A percentile compares a stretch with the other conserved stretches of the same genome.
Conservation (phyloP, 768 basidiomycete genomes). For the Scleroderma bovista region DNA sequence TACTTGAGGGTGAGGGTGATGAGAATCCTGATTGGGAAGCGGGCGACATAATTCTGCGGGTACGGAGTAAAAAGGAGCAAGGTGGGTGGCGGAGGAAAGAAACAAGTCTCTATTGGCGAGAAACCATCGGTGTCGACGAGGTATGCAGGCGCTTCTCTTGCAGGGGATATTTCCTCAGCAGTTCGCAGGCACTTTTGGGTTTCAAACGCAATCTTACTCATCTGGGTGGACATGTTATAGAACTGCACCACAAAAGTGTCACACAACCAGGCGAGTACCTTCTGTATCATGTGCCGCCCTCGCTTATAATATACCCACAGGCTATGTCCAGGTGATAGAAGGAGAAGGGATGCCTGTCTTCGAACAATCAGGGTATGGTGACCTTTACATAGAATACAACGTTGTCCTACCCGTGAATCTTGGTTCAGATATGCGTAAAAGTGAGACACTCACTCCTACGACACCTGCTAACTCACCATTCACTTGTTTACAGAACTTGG, state of each 20-base stretch:
- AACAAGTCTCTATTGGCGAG: slow-evolving; percentile 84
- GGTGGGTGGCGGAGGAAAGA: slow-evolving; percentile 91
- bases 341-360: slow-evolving; percentile 88
- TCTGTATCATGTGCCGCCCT: not conserved
- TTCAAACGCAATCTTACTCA: slow-evolving; percentile 90
- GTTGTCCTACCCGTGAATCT: slow-evolving; percentile 82
- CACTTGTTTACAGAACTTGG: slow-evolving; percentile 34
- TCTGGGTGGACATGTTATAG: slow-evolving; percentile 79
- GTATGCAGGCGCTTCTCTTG: slow-evolving; percentile 25
- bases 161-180: not conserved
- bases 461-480: not conserved
- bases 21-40: slow-evolving; percentile 95
- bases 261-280: slow-evolving; percentile 77
- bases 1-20: slow-evolving; percentile 96
- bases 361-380: slow-evolving; percentile 56
- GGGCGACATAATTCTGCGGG: slow-evolving; percentile 85
- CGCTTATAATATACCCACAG: slow-evolving; percentile 32
- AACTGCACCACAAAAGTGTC: slow-evolving; percentile 65
- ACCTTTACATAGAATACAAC: slow-evolving; percentile 90
- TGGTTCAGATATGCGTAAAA: slow-evolving; percentile 57
- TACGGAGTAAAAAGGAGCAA: slow-evolving; percentile 69
- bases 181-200: slow-evolving; percentile 85
- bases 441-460: slow-evolving; percentile 42
- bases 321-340: slow-evolving; percentile 77
- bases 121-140: slow-evolving; percentile 89